Percentiles rank a stretch among this genome's conserved stretches.
Evolutionary conservation across 768 basidiomycete species (phyloP).

Genomic region (Suillus luteus): DNA sequence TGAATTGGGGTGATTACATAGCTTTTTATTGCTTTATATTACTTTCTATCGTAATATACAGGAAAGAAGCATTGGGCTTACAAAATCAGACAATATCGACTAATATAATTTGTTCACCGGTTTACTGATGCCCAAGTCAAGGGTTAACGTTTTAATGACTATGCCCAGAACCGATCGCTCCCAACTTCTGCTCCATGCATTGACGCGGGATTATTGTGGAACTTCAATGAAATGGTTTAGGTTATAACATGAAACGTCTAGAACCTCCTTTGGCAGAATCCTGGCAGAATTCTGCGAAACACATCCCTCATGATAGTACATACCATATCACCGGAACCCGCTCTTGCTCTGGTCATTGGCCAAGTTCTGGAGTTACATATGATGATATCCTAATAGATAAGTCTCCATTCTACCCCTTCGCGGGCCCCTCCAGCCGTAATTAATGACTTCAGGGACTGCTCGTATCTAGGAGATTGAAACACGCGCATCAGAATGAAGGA

Average conservation of each 20-base stretch:
- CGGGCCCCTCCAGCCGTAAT: not conserved
- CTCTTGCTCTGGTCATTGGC: not conserved
- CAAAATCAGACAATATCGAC: too few species aligned
- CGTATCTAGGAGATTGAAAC: conserved; percentile 1
- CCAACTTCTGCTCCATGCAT: not conserved
- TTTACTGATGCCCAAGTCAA: too few species aligned
- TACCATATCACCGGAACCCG: not conserved
- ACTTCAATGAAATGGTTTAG: not conserved
- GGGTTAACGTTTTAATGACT: not conserved
- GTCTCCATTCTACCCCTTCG: not conserved
- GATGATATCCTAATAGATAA: not conserved
- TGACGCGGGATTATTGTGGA: not conserved
- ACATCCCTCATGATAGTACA: too few species aligned
- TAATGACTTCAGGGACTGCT: not conserved
- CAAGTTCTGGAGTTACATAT: not conserved
- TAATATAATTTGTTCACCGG: too few species aligned
- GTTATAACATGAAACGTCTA: not conserved
- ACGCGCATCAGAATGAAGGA: not conserved
- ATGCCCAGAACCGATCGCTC: not conserved
- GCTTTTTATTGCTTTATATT: too few species aligned
- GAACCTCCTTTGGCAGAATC: not conserved
- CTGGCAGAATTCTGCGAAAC: not conserved
- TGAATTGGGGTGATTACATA: too few species aligned
- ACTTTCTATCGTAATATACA: too few species aligned
- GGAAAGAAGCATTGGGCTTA: too few species aligned